A percentile compares a stretch with the other conserved stretches of the same genome.
These are phyloP conservation scores for Trichoderma semiorbis DNA, from an alignment of 2,329 filamentous ascomycete species.

Conservation along the genomic window DNA sequence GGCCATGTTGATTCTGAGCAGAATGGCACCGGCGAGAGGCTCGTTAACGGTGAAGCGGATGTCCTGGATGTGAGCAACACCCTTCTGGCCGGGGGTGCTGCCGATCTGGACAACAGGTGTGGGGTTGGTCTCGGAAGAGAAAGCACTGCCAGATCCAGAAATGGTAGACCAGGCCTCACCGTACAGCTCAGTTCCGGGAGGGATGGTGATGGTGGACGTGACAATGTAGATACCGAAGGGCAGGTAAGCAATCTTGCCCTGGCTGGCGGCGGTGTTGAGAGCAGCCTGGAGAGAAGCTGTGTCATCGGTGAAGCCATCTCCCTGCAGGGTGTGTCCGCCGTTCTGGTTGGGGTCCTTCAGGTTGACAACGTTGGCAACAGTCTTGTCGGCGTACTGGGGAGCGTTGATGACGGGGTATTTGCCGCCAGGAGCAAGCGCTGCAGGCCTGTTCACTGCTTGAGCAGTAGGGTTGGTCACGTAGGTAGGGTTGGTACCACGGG, in stretches of 20 bases:
- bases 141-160: constrained; percentile 14
- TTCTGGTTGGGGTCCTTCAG: constrained; percentile 15
- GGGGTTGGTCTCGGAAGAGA: constrained; percentile 6
- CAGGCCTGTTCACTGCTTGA: constrained; percentile 10
- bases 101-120: constrained; percentile 17
- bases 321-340: constrained; percentile 26
- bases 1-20: constrained; percentile 17
- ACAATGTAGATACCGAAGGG: constrained; percentile 55
- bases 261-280: constrained; percentile 48
- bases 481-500: not conserved
- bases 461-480: constrained; percentile 7
- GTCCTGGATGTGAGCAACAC: constrained; percentile 13
- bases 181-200: constrained; percentile 31
- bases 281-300: constrained; percentile 56
- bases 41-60: constrained; percentile 17
- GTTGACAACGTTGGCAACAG: constrained; percentile 4
- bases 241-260: constrained; percentile 53
- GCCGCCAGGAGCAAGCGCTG: constrained; percentile 16
- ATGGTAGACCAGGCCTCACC: constrained; percentile 18
- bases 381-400: constrained; percentile 12
- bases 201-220: constrained; percentile 45
- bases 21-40: constrained; percentile 14
- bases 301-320: constrained; percentile 57
- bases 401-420: constrained; percentile 10
- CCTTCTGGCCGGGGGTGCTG: constrained; percentile 9